These are phyloP conservation scores for Gyrodon lividus DNA, from an alignment of 768 basidiomycete species.

Conservation along the genomic window DNA sequence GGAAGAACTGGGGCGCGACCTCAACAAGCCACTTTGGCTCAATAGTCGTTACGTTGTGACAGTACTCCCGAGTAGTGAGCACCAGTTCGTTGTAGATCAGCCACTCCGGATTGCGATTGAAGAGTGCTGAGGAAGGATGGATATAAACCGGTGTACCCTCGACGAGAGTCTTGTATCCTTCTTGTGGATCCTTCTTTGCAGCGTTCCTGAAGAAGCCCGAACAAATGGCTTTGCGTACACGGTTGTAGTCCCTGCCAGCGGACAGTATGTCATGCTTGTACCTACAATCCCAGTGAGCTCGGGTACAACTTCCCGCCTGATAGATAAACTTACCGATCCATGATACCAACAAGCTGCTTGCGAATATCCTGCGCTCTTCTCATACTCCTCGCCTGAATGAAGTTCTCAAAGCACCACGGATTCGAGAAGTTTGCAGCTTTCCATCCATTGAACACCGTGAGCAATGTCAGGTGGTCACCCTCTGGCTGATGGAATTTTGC, in stretches of 20 bases:
- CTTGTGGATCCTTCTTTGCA: constrained; percentile 97
- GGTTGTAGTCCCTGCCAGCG: constrained; percentile 89
- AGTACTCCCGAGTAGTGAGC: constrained; percentile 94
- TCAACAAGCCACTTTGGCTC: constrained; percentile 99
- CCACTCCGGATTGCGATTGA: constrained; percentile 97
- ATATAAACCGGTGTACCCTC: constrained; percentile 99
- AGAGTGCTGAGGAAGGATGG: constrained; percentile 94
- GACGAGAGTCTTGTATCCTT: constrained; percentile 96
- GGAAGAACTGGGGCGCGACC: constrained; percentile 98
- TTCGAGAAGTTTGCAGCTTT: constrained; percentile 94
- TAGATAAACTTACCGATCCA: constrained; percentile 78
- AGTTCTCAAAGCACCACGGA: constrained; percentile 99
- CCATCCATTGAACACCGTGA: constrained; percentile 99
- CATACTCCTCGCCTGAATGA: constrained; percentile 97
- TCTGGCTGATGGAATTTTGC: constrained; percentile 99
- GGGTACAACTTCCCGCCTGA: too few species aligned
- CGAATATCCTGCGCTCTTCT: constrained; percentile 95
- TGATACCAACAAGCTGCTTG: constrained; percentile 96
- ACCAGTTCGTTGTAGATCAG: constrained; percentile 94
- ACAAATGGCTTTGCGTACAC: constrained; percentile 92
- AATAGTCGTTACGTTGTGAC: constrained; percentile 89
- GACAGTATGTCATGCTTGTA: constrained; percentile 98
- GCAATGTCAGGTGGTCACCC: constrained; percentile 88
- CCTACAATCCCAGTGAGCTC: constrained; percentile 37
- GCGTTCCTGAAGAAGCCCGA: constrained; percentile 98